Base-by-base conservation (phyloP, 306 rosid genomes). In the Begonia fuchsioides region DNA sequence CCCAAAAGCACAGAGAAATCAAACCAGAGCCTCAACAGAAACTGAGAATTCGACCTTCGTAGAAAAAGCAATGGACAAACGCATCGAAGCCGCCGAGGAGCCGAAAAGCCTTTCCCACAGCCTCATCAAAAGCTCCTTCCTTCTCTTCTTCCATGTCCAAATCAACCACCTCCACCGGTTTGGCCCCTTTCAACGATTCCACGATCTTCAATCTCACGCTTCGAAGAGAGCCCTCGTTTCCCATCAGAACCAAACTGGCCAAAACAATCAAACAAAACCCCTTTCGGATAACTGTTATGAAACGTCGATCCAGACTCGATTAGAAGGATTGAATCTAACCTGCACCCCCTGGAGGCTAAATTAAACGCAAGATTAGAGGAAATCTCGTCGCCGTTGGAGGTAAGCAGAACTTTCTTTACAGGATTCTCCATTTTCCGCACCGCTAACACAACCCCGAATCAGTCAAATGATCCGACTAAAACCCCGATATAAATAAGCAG, bases 341-440 rank as follows among this genome's bases (percentile, higher is more conserved):
- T 78, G 96, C 93, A 78, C 9, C 96, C 96, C 56, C 69, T 77
- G 57, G 71, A 72, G 50, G 86, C 96, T 59, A 88, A 65, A 18
- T 81, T 67, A 41, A 74, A 57, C n/a, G 83, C 83, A 12, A 88
- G 76, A 59, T 56, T 77, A 50, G 56, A 57, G 0, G 96, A 83
- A 32, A 88, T 32, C 32, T 69, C 78, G 32, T 88, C 95, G 32
- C 76, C 96, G 32, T 62, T 72, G 9, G 83, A 80, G 32, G 93
- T 70, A 26, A 88, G 63, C 68, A 88, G 51, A 44, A 88, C 88
- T 32, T 54, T 74, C 78, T 78, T 83, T 0, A 49, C 71, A 6
- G 54, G 17, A 44, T 16, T 58, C 45, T 54, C 68, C 73, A 63
- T 66, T 20, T 46, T 0, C 5, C 12, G 9, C 44, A 43, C 32